Base-by-base conservation (phyloP, 495 filamentous ascomycete genomes). In the Neurospora sp. region DNA sequence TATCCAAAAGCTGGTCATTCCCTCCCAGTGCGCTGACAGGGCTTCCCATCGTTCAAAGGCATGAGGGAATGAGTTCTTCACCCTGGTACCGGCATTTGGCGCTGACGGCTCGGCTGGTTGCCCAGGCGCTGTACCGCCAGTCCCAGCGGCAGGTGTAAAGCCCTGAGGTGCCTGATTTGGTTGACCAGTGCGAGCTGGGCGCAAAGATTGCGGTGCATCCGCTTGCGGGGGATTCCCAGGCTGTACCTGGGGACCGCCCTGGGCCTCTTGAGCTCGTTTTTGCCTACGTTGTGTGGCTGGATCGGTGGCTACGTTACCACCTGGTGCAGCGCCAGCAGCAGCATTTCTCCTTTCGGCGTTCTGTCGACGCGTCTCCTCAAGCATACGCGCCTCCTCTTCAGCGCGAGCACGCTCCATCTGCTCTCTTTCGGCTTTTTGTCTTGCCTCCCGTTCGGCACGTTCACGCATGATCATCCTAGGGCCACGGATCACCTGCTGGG, bases 1-100 rank as follows among this genome's bases (percentile, higher is more conserved):
- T 71, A 99, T 95, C 96, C 96, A 98, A 82, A 96, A 98, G 70
- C 93, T 92, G 1, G 96, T 99, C 72, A 98, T 87, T 18, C 96
- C 96, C 80, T 99, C 96, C 96, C 96, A 99, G 75, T 98, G 96
- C 16, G 96, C 96, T 0, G 96, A 98, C 8, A 99, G 84, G 0
- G 91, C 93, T 75, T 99, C 96, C 96, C 96, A 99, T 53, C 96
- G 88, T 80, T 99, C 94, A 75, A 99, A 99, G 2, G 96, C 96
- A 82, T 99, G 96, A 18, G 96, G 96, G 79, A 98, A 97, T 3
- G 90, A 86, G 68, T 82, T 85, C 72, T 83, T 82, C 47, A 81
- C 75, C 41, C 83, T 80, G 71, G 79, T 75, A 9, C 79, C 69
- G 14, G 70, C 73, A n/a, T 77, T 71, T 8, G 75, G 77, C 12